A percentile compares a stretch with the other conserved stretches of the same genome.
These are phyloP conservation scores for Mycena vitilis DNA, from an alignment of 768 basidiomycete species.

Conservation along the genomic window DNA sequence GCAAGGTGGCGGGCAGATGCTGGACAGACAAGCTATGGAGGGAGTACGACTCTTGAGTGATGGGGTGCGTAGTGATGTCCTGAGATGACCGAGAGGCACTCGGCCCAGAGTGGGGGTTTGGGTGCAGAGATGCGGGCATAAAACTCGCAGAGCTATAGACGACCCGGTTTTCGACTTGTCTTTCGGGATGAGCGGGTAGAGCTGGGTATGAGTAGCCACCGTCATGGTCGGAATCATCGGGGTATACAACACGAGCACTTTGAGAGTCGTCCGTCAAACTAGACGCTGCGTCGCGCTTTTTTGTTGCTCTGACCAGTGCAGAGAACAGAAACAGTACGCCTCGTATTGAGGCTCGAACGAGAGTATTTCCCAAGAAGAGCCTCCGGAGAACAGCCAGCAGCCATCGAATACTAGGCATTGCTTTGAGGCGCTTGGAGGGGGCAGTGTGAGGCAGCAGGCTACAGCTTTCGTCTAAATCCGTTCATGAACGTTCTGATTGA, in stretches of 20 bases:
- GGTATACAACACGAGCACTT: slow-evolving; percentile 10
- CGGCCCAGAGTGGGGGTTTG: slow-evolving; percentile 34
- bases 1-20: slow-evolving; percentile 22
- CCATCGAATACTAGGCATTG: slow-evolving; percentile 14
- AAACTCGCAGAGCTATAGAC: slow-evolving; percentile 30
- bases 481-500: neutral
- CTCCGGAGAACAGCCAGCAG: slow-evolving; percentile 13
- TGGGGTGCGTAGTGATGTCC: slow-evolving; percentile 30
- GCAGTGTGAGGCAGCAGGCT: neutral
- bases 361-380: slow-evolving; percentile 1
- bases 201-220: neutral
- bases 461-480: slow-evolving; percentile 10
- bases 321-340: slow-evolving; percentile 19
- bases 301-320: slow-evolving; percentile 10
- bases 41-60: slow-evolving; percentile 28
- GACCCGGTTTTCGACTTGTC: neutral
- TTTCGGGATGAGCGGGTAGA: neutral
- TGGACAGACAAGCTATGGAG: slow-evolving; percentile 27
- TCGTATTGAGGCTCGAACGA: slow-evolving; percentile 17
- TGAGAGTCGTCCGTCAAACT: neutral
- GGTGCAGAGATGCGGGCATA: slow-evolving; percentile 38
- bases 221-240: neutral
- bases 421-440: neutral
- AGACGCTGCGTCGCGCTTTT: neutral
- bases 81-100: slow-evolving; percentile 41